Percentiles rank a stretch among this genome's conserved stretches.
Conservation (phyloP, 2,329 filamentous ascomycete species). For the Epichloe amarillans region DNA sequence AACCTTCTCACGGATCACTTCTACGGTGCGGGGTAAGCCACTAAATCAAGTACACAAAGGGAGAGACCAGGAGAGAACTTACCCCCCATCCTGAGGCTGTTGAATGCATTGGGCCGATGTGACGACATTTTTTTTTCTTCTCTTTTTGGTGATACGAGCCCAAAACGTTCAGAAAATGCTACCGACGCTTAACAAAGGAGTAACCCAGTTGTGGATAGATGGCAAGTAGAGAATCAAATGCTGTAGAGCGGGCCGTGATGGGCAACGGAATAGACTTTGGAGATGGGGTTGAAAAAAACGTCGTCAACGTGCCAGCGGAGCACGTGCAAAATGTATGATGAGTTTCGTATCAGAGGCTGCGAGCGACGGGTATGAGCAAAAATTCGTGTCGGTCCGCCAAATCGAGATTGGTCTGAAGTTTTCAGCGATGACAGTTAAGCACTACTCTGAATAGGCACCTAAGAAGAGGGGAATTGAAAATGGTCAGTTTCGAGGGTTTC, state of each 20-base stretch:
- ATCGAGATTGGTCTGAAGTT: slow-evolving; percentile 1
- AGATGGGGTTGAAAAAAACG: background rate
- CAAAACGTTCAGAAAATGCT: slow-evolving; percentile 15
- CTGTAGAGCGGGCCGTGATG: slow-evolving; percentile 23
- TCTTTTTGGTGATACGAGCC: slow-evolving; percentile 9
- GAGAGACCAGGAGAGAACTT: slow-evolving; percentile 28
- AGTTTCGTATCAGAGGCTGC: background rate
- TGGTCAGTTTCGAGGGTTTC: background rate
- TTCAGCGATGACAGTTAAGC: background rate
- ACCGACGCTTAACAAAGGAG: slow-evolving; percentile 13
- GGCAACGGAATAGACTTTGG: slow-evolving; percentile 14
- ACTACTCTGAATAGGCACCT: slow-evolving; percentile 2
- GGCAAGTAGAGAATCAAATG: slow-evolving; percentile 16
- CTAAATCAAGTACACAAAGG: slow-evolving; percentile 5
- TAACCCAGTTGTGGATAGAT: slow-evolving; percentile 12
- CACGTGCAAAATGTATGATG: background rate
- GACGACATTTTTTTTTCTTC: slow-evolving; percentile 60
- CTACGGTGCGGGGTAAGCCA: slow-evolving; percentile 33
- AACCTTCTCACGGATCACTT: slow-evolving; percentile 97
- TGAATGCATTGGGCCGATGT: slow-evolving; percentile 83
- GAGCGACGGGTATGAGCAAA: background rate
- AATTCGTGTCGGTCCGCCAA: background rate
- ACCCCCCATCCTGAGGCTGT: slow-evolving; percentile 89
- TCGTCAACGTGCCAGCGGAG: background rate
- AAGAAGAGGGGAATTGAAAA: background rate